Conservation (phyloP, 202 grass and related monocot genomes). For the Saccharum hybrid region DNA sequence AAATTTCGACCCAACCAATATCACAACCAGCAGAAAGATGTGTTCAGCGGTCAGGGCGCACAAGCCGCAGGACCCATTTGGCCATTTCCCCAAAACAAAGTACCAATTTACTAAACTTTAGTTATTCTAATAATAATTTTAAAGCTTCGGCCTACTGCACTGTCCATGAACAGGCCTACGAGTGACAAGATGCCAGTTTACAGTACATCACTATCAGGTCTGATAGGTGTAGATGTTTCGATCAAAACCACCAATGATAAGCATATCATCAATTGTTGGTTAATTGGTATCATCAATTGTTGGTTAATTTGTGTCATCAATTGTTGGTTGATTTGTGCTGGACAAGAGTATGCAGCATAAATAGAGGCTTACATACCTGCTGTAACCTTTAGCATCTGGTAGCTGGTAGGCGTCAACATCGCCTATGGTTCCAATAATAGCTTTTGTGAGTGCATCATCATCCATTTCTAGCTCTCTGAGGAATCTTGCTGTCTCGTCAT, state of each 20-base stretch:
- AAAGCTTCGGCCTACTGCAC: not conserved
- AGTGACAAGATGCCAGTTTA: conserved; percentile 8
- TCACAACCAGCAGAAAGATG: conserved; percentile 16
- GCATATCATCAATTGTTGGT: not conserved
- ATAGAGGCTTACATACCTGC: conserved; percentile 65
- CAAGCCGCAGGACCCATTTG: not conserved
- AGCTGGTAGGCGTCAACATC: conserved; percentile 93
- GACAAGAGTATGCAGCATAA: not conserved
- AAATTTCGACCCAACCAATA: not conserved
- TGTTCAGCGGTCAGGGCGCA: not conserved
- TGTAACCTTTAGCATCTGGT: conserved; percentile 99
- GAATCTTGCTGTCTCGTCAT: conserved; percentile 91
- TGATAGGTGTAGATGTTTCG: not conserved
- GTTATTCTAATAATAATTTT: not conserved
- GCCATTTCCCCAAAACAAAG: not conserved
- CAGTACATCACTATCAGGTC: conserved; percentile 2
- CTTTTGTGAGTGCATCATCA: conserved; percentile 83
- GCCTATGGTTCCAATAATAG: conserved; percentile 99
- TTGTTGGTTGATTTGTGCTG: not conserved
- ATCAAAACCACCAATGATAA: conserved; percentile 23
- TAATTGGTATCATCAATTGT: too few relatives aligned
- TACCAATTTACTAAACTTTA: not conserved
- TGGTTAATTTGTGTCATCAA: not conserved
- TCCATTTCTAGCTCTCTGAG: conserved; percentile 87
- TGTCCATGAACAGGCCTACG: not conserved